Conservation (phyloP, 768 basidiomycete species). For the Termitomyces sp. region DNA sequence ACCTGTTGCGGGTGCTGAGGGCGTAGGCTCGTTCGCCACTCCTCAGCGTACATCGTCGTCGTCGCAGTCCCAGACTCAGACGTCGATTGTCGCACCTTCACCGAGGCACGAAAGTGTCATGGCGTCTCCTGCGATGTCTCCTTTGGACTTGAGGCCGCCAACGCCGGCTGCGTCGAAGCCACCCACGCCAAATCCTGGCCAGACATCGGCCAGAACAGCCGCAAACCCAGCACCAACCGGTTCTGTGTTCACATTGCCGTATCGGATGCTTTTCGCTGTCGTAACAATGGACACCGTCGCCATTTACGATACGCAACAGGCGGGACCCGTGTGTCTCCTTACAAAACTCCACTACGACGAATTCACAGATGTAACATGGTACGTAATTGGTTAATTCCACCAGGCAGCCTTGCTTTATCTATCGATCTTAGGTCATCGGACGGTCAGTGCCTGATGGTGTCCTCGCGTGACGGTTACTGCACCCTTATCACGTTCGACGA, state of each 20-base stretch:
- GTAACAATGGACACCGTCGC: constrained; percentile 94
- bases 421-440: constrained; percentile 78
- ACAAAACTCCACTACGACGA: constrained; percentile 96
- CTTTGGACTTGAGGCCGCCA: constrained; percentile 47
- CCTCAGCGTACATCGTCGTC: constrained; percentile 29
- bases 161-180: constrained; percentile 60
- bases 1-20: constrained; percentile 19
- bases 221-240: constrained; percentile 25
- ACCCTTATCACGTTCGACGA: constrained; percentile 94
- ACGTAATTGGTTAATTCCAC: constrained; percentile 19
- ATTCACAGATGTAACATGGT: constrained; percentile 97
- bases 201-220: constrained; percentile 12
- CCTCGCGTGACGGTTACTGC: constrained; percentile 95
- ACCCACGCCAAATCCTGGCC: constrained; percentile 37
- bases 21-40: constrained; percentile 19
- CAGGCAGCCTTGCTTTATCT: neutral
- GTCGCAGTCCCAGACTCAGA: constrained; percentile 14
- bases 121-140: constrained; percentile 53
- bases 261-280: constrained; percentile 92
- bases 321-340: constrained; percentile 84
- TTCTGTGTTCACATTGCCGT: constrained; percentile 84
- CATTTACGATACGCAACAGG: constrained; percentile 96
- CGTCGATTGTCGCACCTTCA: constrained; percentile 41
- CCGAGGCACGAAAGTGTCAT: constrained; percentile 30
- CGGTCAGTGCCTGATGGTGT: constrained; percentile 86